Evolutionary conservation across 2,329 filamentous ascomycete species (phyloP).

Genomic region (Albifimbria verrucaria): DNA sequence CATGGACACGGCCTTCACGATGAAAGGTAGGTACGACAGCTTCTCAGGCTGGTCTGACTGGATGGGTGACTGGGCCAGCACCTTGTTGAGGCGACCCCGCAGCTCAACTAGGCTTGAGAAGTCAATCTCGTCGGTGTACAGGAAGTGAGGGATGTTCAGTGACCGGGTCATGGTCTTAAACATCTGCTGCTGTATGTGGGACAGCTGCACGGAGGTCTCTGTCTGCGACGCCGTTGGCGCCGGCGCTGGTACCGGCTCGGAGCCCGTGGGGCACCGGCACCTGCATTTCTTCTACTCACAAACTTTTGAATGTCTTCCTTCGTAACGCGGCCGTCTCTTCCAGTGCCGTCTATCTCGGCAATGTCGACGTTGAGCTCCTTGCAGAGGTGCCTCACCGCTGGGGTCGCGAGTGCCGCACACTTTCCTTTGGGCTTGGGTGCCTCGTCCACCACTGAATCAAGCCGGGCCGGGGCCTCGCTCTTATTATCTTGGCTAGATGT

Average conservation of each 20-base stretch:
- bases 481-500: background rate
- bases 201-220: conserved; percentile 69
- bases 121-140: conserved; percentile 88
- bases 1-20: conserved; percentile 91
- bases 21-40: conserved; percentile 88
- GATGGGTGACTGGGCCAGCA: conserved; percentile 42
- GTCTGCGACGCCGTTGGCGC: conserved; percentile 43
- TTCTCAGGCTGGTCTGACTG: conserved; percentile 54
- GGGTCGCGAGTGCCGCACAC: conserved; percentile 77
- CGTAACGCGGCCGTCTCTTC: conserved; percentile 83
- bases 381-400: conserved; percentile 83
- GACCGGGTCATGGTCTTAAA: conserved; percentile 97
- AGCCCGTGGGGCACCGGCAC: conserved; percentile 16
- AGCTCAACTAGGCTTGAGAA: conserved; percentile 71
- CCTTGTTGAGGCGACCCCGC: conserved; percentile 70
- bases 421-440: conserved; percentile 48
- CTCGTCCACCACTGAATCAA: conserved; percentile 11
- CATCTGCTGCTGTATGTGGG: conserved; percentile 84
- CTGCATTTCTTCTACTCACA: conserved; percentile 50
- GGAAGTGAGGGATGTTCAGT: conserved; percentile 87
- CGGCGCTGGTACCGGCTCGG: conserved; percentile 17
- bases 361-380: conserved; percentile 80
- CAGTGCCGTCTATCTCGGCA: conserved; percentile 74
- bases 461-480: conserved; percentile 4
- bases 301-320: conserved; percentile 88